Conservation (phyloP, 2,329 filamentous ascomycete species). For the Colletotrichum musicola region DNA sequence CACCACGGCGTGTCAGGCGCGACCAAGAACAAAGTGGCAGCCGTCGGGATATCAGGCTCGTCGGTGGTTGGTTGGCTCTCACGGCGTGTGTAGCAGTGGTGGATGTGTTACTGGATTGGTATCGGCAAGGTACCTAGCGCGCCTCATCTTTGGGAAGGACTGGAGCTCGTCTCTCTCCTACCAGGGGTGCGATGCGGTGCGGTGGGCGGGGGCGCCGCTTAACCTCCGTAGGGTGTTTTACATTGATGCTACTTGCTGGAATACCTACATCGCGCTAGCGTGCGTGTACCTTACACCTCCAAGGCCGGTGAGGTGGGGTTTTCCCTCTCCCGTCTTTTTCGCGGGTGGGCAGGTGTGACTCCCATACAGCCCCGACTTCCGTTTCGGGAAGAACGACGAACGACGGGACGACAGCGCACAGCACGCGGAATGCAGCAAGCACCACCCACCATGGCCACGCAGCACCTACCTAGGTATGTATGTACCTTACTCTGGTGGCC, state of each 20-base stretch:
- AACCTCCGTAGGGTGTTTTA: slow-evolving; percentile 52
- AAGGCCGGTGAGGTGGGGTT: slow-evolving; percentile 33
- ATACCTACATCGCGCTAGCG: background rate
- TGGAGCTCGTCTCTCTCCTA: no score
- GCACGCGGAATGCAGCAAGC: background rate
- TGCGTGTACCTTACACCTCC: no score
- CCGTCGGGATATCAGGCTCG: slow-evolving; percentile 7
- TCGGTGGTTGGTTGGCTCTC: slow-evolving; percentile 30
- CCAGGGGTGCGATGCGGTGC: slow-evolving; percentile 20
- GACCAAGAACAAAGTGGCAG: slow-evolving; percentile 19
- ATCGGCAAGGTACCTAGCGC: background rate
- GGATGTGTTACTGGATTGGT: slow-evolving; percentile 21
- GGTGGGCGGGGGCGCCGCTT: slow-evolving; percentile 39
- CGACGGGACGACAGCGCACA: slow-evolving; percentile 30
- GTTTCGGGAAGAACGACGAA: slow-evolving; percentile 25
- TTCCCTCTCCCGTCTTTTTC: background rate
- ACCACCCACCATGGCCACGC: no score
- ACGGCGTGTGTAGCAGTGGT: slow-evolving; percentile 33
- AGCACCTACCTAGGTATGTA: no score
- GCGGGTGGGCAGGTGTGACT: background rate
- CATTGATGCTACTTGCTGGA: slow-evolving; percentile 46
- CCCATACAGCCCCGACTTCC: slow-evolving; percentile 35
- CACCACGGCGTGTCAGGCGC: slow-evolving; percentile 30
- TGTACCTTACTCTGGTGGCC: background rate
- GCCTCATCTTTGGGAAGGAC: slow-evolving; percentile 1